Evolutionary conservation across 2,329 filamentous ascomycete species (phyloP).

Genomic region (Alternaria postmessia): DNA sequence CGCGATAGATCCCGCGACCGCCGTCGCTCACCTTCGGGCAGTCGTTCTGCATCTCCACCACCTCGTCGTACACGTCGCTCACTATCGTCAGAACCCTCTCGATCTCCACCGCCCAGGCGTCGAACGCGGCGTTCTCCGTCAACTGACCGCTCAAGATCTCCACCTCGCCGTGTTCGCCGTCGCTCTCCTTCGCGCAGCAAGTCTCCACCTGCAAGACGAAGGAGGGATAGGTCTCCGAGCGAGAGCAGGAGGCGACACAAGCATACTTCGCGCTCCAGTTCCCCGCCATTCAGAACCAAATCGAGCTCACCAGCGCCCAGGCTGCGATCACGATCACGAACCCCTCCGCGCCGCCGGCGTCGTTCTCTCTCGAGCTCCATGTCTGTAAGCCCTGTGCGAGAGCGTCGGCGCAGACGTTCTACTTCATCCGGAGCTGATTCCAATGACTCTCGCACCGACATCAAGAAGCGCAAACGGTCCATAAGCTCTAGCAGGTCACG

Average conservation of each 20-base stretch:
- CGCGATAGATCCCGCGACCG: constrained; percentile 46
- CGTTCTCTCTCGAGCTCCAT: constrained; percentile 49
- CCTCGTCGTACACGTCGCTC: constrained; percentile 20
- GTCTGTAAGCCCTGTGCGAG: constrained; percentile 51
- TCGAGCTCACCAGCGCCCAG: constrained; percentile 65
- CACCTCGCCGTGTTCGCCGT: constrained; percentile 30
- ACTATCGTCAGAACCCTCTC: constrained; percentile 28
- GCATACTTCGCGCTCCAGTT: constrained; percentile 58
- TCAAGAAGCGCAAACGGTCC: constrained; percentile 57
- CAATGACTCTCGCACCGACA: constrained; percentile 58
- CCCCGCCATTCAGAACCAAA: constrained; percentile 53
- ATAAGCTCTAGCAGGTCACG: constrained; percentile 51
- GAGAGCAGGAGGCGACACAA: constrained; percentile 39
- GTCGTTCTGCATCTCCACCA: constrained; percentile 21
- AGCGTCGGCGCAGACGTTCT: constrained; percentile 55
- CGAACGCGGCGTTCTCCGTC: constrained; percentile 39
- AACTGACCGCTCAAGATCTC: constrained; percentile 43
- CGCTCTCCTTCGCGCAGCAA: constrained; percentile 25
- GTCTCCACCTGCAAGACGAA: constrained; percentile 28
- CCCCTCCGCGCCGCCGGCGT: constrained; percentile 46
- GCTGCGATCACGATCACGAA: constrained; percentile 45
- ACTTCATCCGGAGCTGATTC: constrained; percentile 52
- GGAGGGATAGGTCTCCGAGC: constrained; percentile 42
- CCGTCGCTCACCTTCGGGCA: constrained; percentile 45
- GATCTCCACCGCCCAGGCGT: constrained; percentile 39